Evolutionary conservation across 352 stramenopile species (phyloP), one percentile per base, ranked within the genome.

Genomic region (Paralagenidium karlingii): DNA sequence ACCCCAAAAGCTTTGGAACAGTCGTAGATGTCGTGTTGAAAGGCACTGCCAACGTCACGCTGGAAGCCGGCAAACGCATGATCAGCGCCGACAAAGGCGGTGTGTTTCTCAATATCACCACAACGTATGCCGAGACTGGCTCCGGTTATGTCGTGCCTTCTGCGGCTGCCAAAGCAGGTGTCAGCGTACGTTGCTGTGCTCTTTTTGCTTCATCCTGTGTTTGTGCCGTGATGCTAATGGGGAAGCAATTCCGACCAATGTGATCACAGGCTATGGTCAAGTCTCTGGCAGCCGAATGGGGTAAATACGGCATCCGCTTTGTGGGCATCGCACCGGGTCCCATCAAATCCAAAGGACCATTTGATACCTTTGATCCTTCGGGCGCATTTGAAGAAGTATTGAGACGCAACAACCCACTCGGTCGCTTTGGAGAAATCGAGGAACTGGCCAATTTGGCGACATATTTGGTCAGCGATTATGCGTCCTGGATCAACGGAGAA

Each of bases 51-150:
- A 89, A 89, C 50, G 70, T 92, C 39, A 89, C 75, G 43, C 52
- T 84, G 34, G 71, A 89, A 29, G 71, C 68, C 0, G 78, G 71
- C 31, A 83, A 87, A 43, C 68, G 70, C 42, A 75, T 87, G 63
- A 87, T 89, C 40, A 57, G 67, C 34, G 64, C 62, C n/a, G 63
- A 82, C 6, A 64, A 73, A 22, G 64, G 66, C 27, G 86, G 81
- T 18, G 63, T 90, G 6, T 96, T 98, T 53, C 75, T 98, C 30
- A 98, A 98, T 61, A 98, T 98, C 56, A 97, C 82, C 26, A 96
- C 92, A 40, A 97, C 85, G 15, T 86, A 97, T 55, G 88, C 95
- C 36, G 88, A 96, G 63, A 89, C 83, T 8, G 85, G 82, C 21
- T 97, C 92, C 11, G 89, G 82, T 43, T 98, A 89, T 62, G 92